These are phyloP conservation scores for Stachybotrys chartarum DNA, from an alignment of 2,329 filamentous ascomycete genomes.

Conservation along the genomic window DNA sequence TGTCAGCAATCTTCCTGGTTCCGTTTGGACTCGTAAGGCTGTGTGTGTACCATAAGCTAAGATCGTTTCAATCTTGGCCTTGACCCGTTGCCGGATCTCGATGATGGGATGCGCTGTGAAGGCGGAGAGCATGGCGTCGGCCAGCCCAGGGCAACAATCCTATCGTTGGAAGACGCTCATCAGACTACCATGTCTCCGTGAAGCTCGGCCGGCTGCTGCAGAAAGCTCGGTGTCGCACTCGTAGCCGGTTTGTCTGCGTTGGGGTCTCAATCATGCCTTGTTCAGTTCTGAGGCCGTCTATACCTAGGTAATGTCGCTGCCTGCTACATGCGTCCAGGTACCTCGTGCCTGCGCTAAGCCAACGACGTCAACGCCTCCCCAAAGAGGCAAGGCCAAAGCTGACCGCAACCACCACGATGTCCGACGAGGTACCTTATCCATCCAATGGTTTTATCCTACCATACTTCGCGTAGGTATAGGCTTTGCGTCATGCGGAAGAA, in stretches of 20 bases:
- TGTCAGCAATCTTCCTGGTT: not conserved
- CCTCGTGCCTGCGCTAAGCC: not conserved
- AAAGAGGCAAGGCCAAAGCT: not conserved
- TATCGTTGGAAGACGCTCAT: constrained; percentile 22
- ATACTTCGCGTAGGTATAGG: no score
- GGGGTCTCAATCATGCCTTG: not conserved
- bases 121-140: constrained; percentile 79
- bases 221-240: not conserved
- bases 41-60: constrained; percentile 71
- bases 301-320: no score
- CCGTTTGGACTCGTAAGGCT: not conserved
- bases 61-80: constrained; percentile 94
- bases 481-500: no score
- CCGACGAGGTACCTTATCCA: not conserved
- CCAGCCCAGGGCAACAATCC: constrained; percentile 31
- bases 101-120: constrained; percentile 95
- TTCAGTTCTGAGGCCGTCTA: no score
- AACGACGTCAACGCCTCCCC: constrained; percentile 18
- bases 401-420: not conserved
- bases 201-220: not conserved
- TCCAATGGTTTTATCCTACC: not conserved
- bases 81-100: constrained; percentile 93
- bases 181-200: constrained; percentile 6
- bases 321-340: not conserved
- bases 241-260: not conserved